phyloP scores from a whole-genome alignment of 2,329 filamentous ascomycete genomes.

The Fusarium sp. region DNA sequence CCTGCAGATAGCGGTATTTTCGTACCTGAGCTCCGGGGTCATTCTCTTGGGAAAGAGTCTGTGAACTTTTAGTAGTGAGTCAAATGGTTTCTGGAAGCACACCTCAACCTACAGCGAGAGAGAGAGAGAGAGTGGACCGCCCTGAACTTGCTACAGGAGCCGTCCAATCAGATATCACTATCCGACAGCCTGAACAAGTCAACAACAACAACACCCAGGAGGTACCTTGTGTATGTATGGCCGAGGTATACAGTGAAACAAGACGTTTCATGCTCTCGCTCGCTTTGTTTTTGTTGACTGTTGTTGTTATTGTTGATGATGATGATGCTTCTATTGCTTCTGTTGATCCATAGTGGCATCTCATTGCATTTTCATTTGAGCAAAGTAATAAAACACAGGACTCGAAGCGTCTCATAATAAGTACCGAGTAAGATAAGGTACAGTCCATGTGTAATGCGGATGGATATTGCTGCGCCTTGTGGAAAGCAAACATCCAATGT shows the following conservation, averaged over 20 bases:
- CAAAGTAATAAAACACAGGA: constrained; percentile 19
- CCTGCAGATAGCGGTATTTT: constrained; percentile 39
- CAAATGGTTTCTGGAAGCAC: constrained; percentile 46
- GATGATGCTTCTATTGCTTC: background rate
- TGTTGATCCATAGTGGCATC: constrained; percentile 15
- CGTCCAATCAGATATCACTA: constrained; percentile 31
- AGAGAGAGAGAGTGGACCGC: constrained; percentile 20
- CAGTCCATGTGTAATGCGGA: constrained; percentile 16
- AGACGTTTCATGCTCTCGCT: constrained; percentile 21
- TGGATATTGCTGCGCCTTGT: constrained; percentile 16
- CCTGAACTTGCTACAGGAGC: constrained; percentile 23
- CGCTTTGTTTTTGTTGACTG: constrained; percentile 28
- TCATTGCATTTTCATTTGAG: constrained; percentile 19
- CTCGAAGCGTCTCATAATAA: constrained; percentile 12
- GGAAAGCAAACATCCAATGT: constrained; percentile 6
- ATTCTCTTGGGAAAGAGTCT: background rate
- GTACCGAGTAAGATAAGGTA: background rate
- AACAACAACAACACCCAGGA: background rate
- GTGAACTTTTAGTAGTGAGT: constrained; percentile 12
- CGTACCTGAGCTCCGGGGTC: constrained; percentile 25
- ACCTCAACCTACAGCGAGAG: constrained; percentile 23
- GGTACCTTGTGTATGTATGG: background rate
- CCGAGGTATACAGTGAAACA: constrained; percentile 21
- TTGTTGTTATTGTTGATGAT: constrained; percentile 19
- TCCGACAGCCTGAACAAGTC: constrained; percentile 12